A percentile compares a stretch with the other conserved stretches of the same genome.
These are phyloP conservation scores for Nothopassalora personata DNA, from an alignment of 2,329 filamentous ascomycete species.

Conservation along the genomic window DNA sequence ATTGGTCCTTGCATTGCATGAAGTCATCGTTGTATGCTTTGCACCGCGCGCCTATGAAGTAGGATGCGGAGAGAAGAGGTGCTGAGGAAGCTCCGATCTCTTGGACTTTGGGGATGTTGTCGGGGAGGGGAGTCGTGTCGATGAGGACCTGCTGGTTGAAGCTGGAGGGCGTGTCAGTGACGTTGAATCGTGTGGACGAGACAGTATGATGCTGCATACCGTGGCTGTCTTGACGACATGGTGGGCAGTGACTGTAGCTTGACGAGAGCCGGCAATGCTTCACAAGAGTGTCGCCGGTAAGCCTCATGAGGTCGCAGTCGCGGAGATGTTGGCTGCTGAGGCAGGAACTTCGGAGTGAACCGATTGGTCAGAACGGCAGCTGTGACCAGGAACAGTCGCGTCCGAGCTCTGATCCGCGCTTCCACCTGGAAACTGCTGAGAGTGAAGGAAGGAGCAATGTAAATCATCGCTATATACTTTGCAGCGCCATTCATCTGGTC, in stretches of 20 bases:
- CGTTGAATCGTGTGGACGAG: conserved; percentile 5
- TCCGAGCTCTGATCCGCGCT: too few species aligned
- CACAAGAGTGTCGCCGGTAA: neutral
- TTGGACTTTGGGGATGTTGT: conserved; percentile 83
- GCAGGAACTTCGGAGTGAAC: conserved; percentile 13
- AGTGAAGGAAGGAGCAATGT: neutral
- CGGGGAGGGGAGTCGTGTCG: conserved; percentile 92
- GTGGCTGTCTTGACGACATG: conserved; percentile 58
- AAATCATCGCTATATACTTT: neutral
- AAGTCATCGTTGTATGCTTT: conserved; percentile 96
- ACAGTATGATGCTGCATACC: conserved; percentile 40
- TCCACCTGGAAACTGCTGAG: conserved; percentile 1
- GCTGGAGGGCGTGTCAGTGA: conserved; percentile 47
- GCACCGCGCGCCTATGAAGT: conserved; percentile 96
- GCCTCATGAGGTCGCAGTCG: neutral
- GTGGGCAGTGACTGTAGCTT: conserved; percentile 29
- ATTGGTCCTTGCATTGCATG: conserved; percentile 99
- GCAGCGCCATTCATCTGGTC: neutral
- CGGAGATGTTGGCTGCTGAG: neutral
- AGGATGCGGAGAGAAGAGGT: conserved; percentile 83
- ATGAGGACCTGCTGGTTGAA: conserved; percentile 92
- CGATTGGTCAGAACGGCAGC: conserved; percentile 14
- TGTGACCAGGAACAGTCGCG: too few species aligned
- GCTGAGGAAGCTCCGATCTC: conserved; percentile 92
- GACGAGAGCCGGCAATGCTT: neutral